phyloP scores from a whole-genome alignment of 192 early-diverging fungal species.

The Glomus cerebriforme region DNA sequence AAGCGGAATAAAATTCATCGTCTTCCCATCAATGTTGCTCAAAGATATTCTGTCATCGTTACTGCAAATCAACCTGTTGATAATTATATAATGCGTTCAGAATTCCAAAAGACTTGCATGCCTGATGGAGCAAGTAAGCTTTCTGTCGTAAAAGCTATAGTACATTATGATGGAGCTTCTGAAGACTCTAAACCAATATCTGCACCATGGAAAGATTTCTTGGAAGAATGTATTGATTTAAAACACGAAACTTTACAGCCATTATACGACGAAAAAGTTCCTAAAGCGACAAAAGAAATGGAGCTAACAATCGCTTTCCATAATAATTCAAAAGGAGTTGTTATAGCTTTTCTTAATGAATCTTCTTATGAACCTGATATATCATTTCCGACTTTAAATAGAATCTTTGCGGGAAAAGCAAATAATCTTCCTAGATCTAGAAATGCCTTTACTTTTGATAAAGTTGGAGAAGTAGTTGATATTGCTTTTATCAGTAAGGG shows the following conservation, averaged over 20 bases:
- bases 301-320: background rate
- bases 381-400: slow-evolving; percentile 11
- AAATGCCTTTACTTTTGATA: slow-evolving; percentile 33
- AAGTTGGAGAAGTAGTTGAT: slow-evolving; percentile 41
- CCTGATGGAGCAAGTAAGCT: slow-evolving; percentile 33
- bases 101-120: slow-evolving; percentile 42
- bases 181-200: slow-evolving; percentile 4
- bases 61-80: slow-evolving; percentile 44
- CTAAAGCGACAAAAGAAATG: background rate
- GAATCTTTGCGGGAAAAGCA: slow-evolving; percentile 27
- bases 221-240: slow-evolving; percentile 38
- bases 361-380: slow-evolving; percentile 9
- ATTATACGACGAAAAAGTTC: slow-evolving; percentile 11
- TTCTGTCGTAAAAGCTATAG: slow-evolving; percentile 36
- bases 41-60: slow-evolving; percentile 55
- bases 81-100: slow-evolving; percentile 51
- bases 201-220: slow-evolving; percentile 29
- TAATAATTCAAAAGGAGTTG: background rate
- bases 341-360: slow-evolving; percentile 11
- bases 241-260: slow-evolving; percentile 36
- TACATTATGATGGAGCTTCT: slow-evolving; percentile 48
- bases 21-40: slow-evolving; percentile 49
- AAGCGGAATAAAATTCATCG: slow-evolving; percentile 38
- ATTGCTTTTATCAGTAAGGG: slow-evolving; percentile 24
- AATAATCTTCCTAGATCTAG: slow-evolving; percentile 30